Percentiles rank a stretch among this genome's conserved stretches.
phyloP scores from a whole-genome alignment of 257 asterid species.

The Fraxinus excelsior region DNA sequence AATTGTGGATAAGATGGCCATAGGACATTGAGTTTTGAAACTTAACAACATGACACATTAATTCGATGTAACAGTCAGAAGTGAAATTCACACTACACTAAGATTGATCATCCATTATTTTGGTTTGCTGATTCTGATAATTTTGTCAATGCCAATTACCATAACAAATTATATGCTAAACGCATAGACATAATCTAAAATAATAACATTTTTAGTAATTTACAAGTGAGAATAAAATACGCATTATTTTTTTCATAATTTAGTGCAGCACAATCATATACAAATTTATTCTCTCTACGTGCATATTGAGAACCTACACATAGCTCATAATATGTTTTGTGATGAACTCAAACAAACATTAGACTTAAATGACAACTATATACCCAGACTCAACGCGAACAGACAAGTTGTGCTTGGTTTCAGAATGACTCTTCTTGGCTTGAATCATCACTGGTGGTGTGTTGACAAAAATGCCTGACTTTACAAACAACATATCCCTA shows the following conservation, averaged over 20 bases:
- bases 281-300: background rate
- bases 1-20: too few species aligned
- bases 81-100: background rate
- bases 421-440: conserved; percentile 34
- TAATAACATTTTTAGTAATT: background rate
- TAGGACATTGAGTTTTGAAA: too few species aligned
- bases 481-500: conserved; percentile 32
- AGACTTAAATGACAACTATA: conserved; percentile 16
- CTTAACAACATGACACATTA: too few species aligned
- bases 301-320: background rate
- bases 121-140: background rate
- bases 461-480: conserved; percentile 47
- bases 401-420: conserved; percentile 36
- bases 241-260: background rate
- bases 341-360: background rate
- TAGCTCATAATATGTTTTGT: conserved; percentile 7
- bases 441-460: conserved; percentile 34
- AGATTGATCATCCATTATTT: conserved; percentile 10
- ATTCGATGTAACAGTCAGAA: background rate
- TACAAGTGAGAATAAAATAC: background rate
- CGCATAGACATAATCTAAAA: background rate
- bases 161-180: background rate
- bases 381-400: conserved; percentile 63
- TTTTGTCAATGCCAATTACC: background rate
- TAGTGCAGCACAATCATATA: background rate